Evolutionary conservation across 2,329 filamentous ascomycete species (phyloP), one percentile per base, ranked within the genome.

Genomic region (Aplosporella prunicola): DNA sequence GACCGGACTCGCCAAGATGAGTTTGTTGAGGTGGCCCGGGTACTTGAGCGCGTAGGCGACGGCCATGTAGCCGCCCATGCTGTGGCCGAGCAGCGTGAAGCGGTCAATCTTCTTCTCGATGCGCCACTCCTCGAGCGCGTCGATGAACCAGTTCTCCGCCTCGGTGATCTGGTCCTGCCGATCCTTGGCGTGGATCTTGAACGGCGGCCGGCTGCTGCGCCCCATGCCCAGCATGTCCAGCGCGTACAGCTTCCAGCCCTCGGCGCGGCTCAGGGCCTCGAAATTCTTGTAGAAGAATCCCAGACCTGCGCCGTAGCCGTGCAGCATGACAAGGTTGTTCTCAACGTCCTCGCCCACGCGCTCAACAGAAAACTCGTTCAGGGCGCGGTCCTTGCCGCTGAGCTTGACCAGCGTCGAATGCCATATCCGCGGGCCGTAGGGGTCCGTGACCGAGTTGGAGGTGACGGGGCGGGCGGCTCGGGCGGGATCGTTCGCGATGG

Each of bases 281-380:
- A 93, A 94, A 57, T 98, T 98, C 64, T 91, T 89, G 70, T 95
- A 98, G 69, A 93, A 98, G 63, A 98, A 96, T 15, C 89, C 91
- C 1, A 98, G 71, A 1, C 91, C 91, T 2, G 91, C 91, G 31
- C 91, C 91, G 59, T 98, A 98, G 43, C 91, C 91, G 56, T 98
- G 91, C 4, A 98, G 67, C 76, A 98, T 93, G 29, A 98, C 89
- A 11, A 98, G 69, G 28, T 85, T 91, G 53, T 96, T 80, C 31
- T 93, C 80, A 0, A 77, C 74, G 4, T 79, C 62, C 55, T 95
- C 88, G 23, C 78, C 85, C 1, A 86, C 64, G 33, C 88, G 73
- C 63, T 94, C 85, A 2, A 98, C 76, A 1, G 83, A 87, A 58
- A 95, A 91, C 55, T 98, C 91, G 55, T 98, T 96, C 44, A 98